Evolutionary conservation across 306 rosid species (phyloP).

Genomic region (Comarum palustre): DNA sequence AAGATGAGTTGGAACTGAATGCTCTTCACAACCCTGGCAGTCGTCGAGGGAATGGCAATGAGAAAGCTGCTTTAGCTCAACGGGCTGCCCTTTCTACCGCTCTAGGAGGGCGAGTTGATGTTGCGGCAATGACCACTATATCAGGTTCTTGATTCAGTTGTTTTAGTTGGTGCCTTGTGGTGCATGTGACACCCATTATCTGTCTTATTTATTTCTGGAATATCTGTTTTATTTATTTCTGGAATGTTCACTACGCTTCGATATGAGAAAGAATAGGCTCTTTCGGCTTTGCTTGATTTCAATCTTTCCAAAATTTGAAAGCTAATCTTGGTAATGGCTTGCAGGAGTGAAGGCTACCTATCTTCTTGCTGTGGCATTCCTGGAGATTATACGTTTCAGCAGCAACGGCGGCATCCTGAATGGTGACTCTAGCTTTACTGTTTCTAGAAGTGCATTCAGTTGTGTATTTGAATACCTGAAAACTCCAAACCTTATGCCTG

Average conservation of each 20-base stretch:
- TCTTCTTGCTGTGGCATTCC: conserved; percentile 96
- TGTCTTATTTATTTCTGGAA: conserved; percentile 18
- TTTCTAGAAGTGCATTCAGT: conserved; percentile 85
- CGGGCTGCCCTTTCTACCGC: conserved; percentile 95
- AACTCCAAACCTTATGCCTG: conserved; percentile 92
- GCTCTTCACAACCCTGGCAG: conserved; percentile 97
- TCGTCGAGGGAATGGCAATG: conserved; percentile 82
- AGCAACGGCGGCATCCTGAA: conserved; percentile 95
- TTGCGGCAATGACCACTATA: conserved; percentile 79
- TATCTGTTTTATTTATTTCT: too few species aligned
- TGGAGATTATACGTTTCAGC: conserved; percentile 92
- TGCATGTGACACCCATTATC: not conserved
- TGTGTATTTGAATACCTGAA: conserved; percentile 96
- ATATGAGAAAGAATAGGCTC: not conserved
- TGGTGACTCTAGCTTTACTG: conserved; percentile 58
- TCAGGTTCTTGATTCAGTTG: conserved; percentile 54
- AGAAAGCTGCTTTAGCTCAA: conserved; percentile 89
- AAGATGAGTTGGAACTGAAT: conserved; percentile 94
- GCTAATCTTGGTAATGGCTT: conserved; percentile 26
- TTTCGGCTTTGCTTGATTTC: not conserved
- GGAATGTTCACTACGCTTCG: not conserved
- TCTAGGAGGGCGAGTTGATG: conserved; percentile 91
- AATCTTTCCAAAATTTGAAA: not conserved
- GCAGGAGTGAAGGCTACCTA: conserved; percentile 98
- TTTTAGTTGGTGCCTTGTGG: not conserved